A percentile compares a stretch with the other conserved stretches of the same genome.
Evolutionary conservation across 2,329 filamentous ascomycete species (phyloP).

Genomic region (Aspergillus aculeatinus): DNA sequence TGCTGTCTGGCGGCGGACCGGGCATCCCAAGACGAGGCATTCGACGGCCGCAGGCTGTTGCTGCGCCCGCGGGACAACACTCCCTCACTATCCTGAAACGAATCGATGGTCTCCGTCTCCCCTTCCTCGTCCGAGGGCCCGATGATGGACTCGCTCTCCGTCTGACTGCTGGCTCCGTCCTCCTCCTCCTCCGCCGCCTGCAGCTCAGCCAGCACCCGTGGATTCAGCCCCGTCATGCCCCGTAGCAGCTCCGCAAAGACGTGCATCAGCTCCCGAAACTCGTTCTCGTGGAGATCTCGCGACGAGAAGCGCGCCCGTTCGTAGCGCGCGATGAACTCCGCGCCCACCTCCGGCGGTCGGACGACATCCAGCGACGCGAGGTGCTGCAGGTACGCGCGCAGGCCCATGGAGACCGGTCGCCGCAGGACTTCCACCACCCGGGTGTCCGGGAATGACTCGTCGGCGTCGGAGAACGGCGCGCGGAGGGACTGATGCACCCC

Average conservation of each 20-base stretch:
- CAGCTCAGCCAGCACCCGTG: conserved; percentile 50
- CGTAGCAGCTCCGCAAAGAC: conserved; percentile 78
- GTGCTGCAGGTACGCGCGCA: conserved; percentile 75
- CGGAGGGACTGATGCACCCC: conserved; percentile 38
- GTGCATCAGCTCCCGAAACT: conserved; percentile 78
- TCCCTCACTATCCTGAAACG: conserved; percentile 22
- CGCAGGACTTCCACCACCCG: conserved; percentile 71
- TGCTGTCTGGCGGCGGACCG: conserved; percentile 25
- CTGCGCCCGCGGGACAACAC: conserved; percentile 22
- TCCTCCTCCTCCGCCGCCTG: not conserved
- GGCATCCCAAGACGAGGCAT: conserved; percentile 31
- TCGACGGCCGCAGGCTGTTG: conserved; percentile 27
- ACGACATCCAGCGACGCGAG: conserved; percentile 68
- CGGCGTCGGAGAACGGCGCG: conserved; percentile 31
- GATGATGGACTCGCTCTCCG: conserved; percentile 35
- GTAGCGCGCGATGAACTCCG: conserved; percentile 71
- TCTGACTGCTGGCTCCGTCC: conserved; percentile 22
- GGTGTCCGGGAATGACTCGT: conserved; percentile 56
- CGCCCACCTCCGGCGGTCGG: conserved; percentile 49
- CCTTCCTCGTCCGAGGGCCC: conserved; percentile 42
- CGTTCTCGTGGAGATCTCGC: conserved; percentile 62
- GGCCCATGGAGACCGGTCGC: conserved; percentile 66
- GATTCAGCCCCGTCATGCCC: conserved; percentile 67
- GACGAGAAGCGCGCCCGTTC: conserved; percentile 83
- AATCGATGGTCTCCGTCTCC: conserved; percentile 37